These are phyloP conservation scores for Paraurostyla sp. DNA, from an alignment of 73 alveolate genomes.

Conservation along the genomic window DNA sequence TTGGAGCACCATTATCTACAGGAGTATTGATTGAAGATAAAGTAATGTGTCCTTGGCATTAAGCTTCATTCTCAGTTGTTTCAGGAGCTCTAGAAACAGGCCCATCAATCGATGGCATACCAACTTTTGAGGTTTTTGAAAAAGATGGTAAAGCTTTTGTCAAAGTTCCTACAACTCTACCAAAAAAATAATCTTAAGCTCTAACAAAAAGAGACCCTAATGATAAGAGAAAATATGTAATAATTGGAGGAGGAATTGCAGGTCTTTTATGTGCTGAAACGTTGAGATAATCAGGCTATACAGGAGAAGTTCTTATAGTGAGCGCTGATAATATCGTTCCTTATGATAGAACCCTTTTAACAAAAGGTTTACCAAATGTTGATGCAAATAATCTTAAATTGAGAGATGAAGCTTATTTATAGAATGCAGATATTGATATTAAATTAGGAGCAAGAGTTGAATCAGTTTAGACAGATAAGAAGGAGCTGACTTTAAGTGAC, in stretches of 20 bases:
- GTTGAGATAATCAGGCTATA: constrained; percentile 85
- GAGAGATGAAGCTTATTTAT: constrained; percentile 71
- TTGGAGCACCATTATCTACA: constrained; percentile 86
- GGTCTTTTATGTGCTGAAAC: constrained; percentile 96
- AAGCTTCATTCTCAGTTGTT: constrained; percentile 88
- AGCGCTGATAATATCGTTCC: constrained; percentile 85
- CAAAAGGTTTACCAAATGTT: constrained; percentile 71
- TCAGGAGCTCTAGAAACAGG: constrained; percentile 91
- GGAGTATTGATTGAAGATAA: constrained; percentile 84
- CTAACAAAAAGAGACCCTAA: constrained; percentile 90
- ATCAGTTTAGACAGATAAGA: constrained; percentile 66
- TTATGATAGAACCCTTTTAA: constrained; percentile 87
- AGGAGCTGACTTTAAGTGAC: constrained; percentile 68
- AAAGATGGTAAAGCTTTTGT: constrained; percentile 83
- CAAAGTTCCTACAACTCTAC: constrained; percentile 77
- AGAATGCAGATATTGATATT: constrained; percentile 79
- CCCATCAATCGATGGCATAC: constrained; percentile 91
- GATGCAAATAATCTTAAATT: constrained; percentile 55
- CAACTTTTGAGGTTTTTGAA: constrained; percentile 79
- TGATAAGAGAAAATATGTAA: constrained; percentile 77
- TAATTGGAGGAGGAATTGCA: constrained; percentile 97
- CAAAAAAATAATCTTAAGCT: constrained; percentile 30
- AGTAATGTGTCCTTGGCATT: constrained; percentile 94
- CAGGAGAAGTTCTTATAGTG: constrained; percentile 88
- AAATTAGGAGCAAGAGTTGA: constrained; percentile 60